Conservation (phyloP, 441 rosid species). For the Kokia cookei region DNA sequence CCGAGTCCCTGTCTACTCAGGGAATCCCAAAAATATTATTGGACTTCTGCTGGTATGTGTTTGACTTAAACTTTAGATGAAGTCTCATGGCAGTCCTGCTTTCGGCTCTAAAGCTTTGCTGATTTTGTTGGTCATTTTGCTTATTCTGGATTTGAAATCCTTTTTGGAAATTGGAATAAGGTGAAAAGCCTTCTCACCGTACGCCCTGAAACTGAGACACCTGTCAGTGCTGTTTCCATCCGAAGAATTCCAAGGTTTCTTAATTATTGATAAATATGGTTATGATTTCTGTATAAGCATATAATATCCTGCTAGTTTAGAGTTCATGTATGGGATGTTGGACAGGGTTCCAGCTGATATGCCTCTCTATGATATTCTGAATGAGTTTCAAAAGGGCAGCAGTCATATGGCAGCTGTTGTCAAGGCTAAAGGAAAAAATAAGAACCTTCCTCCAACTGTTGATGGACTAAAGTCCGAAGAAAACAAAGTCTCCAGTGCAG, state of each 20-base stretch:
- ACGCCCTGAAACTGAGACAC: constrained; percentile 95
- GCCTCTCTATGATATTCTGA: constrained; percentile 88
- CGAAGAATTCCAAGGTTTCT: constrained; percentile 81
- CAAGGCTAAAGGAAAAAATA: constrained; percentile 60
- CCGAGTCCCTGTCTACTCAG: constrained; percentile 91
- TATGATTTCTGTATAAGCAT: not conserved
- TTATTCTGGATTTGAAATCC: not conserved
- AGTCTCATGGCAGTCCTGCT: not conserved
- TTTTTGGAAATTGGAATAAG: constrained; percentile 24
- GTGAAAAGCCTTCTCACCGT: constrained; percentile 94
- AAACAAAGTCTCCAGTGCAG: constrained; percentile 23
- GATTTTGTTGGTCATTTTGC: constrained; percentile 1
- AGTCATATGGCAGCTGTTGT: constrained; percentile 99
- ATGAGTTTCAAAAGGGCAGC: constrained; percentile 97
- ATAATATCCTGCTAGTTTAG: not conserved
- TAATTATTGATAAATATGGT: not conserved
- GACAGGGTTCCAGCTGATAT: constrained; percentile 88
- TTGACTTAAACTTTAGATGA: constrained; percentile 1
- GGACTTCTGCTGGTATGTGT: constrained; percentile 87
- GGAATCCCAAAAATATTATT: constrained; percentile 75
- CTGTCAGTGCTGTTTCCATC: constrained; percentile 91
- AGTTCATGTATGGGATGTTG: constrained; percentile 29
- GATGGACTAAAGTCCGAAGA: constrained; percentile 43
- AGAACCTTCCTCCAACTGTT: constrained; percentile 29
- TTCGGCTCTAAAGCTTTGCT: not conserved